These are phyloP conservation scores for Carex parvula DNA, from an alignment of 176 grass and related monocot species.

Conservation along the genomic window DNA sequence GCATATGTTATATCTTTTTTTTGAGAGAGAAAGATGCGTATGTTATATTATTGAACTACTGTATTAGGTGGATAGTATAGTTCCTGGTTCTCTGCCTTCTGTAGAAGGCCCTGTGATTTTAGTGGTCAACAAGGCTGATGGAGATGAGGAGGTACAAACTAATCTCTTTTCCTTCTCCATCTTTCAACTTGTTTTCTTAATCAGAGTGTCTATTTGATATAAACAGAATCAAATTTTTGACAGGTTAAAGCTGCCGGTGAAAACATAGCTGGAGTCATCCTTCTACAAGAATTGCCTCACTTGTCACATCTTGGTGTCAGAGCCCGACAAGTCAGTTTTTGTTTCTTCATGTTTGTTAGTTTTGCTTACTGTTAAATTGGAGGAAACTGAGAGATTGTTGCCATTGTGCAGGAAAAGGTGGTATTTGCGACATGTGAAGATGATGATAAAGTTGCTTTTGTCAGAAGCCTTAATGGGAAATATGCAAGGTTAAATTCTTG, in stretches of 20 bases:
- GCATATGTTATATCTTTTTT: background rate
- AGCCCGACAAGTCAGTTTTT: slow-evolving; percentile 79
- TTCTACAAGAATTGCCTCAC: slow-evolving; percentile 91
- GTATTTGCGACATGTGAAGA: slow-evolving; percentile 90
- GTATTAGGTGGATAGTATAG: slow-evolving; percentile 76
- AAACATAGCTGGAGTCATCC: slow-evolving; percentile 89
- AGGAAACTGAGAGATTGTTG: slow-evolving; percentile 22
- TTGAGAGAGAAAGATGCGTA: background rate
- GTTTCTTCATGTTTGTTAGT: slow-evolving; percentile 1
- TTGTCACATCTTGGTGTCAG: slow-evolving; percentile 98
- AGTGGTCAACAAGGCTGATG: slow-evolving; percentile 87
- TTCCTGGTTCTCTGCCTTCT: slow-evolving; percentile 61
- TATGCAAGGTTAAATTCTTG: slow-evolving; percentile 56
- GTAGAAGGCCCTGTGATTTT: slow-evolving; percentile 62
- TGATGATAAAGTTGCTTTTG: slow-evolving; percentile 54
- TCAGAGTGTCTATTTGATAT: background rate
- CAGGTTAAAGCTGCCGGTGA: slow-evolving; percentile 90
- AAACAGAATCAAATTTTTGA: slow-evolving; percentile 10
- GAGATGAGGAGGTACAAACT: slow-evolving; percentile 81
- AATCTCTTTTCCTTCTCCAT: background rate
- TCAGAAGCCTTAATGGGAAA: slow-evolving; percentile 67
- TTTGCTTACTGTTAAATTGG: background rate
- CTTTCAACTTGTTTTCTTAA: background rate
- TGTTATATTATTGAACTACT: slow-evolving; percentile 25
- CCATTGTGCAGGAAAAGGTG: slow-evolving; percentile 71